phyloP scores from a whole-genome alignment of 306 rosid species.

The Vachellia collinsii region DNA sequence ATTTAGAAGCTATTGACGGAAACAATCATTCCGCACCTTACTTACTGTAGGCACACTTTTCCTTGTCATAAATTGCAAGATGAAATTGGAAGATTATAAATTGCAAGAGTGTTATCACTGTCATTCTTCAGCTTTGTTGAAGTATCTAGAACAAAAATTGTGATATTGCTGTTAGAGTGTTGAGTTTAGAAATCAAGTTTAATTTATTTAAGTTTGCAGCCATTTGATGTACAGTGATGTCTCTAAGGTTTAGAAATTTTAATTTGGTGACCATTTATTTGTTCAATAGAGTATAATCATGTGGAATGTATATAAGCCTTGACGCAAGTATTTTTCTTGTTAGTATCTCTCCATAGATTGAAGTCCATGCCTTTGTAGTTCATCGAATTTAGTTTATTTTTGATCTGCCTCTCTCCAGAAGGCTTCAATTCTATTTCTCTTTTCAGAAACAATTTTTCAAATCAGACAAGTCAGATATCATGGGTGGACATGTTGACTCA shows the following conservation, averaged over 20 bases:
- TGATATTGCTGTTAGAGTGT: not conserved
- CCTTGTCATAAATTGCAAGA: not conserved
- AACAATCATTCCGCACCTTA: not conserved
- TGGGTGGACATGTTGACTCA: slow-evolving; percentile 71
- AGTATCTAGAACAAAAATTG: not conserved
- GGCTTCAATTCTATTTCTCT: slow-evolving; percentile 17
- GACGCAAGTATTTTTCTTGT: slow-evolving; percentile 5
- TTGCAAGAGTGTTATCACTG: not conserved
- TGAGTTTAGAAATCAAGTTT: not conserved
- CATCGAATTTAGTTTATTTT: not conserved
- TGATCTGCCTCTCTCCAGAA: slow-evolving; percentile 3
- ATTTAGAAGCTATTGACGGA: not conserved
- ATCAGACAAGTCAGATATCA: slow-evolving; percentile 40
- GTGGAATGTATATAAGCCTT: not conserved
- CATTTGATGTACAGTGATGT: not conserved
- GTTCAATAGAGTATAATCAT: not conserved
- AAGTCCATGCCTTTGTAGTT: slow-evolving; percentile 3
- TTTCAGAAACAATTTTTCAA: slow-evolving; percentile 32
- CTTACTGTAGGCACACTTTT: not conserved
- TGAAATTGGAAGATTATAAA: not conserved
- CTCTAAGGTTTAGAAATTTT: not conserved
- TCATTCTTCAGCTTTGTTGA: not conserved
- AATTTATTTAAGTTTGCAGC: not conserved
- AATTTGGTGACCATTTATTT: not conserved
- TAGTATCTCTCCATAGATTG: not conserved